phyloP scores from a whole-genome alignment of 1,284 basidiomycete species.

The Puccinia coronata region DNA sequence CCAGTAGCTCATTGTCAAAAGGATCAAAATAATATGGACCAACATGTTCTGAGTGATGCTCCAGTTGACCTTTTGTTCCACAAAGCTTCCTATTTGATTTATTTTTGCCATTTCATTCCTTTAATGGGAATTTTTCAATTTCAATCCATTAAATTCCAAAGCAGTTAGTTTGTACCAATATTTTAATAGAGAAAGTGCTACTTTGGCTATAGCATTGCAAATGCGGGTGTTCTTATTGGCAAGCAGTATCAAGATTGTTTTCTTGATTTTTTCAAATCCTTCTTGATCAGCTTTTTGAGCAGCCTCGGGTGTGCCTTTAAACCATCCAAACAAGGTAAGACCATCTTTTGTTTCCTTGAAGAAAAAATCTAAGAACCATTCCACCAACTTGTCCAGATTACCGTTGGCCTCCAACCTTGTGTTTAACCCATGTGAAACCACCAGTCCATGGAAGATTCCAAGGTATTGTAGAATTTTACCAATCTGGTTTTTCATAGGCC shows the following conservation, averaged over 20 bases:
- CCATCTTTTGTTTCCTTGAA: not conserved
- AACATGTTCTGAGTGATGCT: too few relatives aligned
- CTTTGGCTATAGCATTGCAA: not conserved
- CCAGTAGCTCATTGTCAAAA: too few relatives aligned
- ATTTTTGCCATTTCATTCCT: not conserved
- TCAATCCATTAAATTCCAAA: not conserved
- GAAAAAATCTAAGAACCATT: not conserved
- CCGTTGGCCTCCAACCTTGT: not conserved
- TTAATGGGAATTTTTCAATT: not conserved
- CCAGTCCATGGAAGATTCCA: not conserved
- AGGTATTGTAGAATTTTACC: not conserved
- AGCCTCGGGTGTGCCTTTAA: not conserved
- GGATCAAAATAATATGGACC: not conserved
- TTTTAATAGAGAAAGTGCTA: not conserved
- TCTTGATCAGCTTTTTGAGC: not conserved
- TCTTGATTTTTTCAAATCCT: not conserved
- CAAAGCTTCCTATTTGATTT: not conserved
- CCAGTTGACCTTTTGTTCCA: not conserved
- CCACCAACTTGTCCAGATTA: not conserved
- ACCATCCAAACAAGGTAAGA: not conserved
- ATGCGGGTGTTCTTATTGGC: not conserved
- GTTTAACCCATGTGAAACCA: not conserved
- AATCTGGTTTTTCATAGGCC: not conserved
- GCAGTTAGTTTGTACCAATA: not conserved
- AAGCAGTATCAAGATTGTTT: not conserved